A percentile compares a stretch with the other conserved stretches of the same genome.
phyloP scores from a whole-genome alignment of 2,329 filamentous ascomycete species.

The Colletotrichum australisinense region DNA sequence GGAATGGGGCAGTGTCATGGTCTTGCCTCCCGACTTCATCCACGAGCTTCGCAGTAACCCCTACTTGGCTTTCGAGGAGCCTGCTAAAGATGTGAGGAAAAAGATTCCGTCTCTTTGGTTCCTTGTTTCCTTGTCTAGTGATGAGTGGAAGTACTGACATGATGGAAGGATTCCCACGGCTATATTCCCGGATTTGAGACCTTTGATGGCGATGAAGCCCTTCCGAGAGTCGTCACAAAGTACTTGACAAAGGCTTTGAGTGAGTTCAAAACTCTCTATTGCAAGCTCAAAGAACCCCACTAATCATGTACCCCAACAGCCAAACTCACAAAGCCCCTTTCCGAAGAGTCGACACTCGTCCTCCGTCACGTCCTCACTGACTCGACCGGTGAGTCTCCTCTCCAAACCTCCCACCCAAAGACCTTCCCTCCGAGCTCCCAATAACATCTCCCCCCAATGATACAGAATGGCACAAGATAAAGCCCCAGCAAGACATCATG shows the following conservation, averaged over 20 bases:
- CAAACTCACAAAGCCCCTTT: conserved; percentile 26
- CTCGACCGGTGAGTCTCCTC: not conserved
- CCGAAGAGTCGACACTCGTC: conserved; percentile 1
- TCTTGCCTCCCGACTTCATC: conserved; percentile 9
- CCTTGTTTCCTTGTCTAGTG: rapidly evolving
- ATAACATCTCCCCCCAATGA: not conserved
- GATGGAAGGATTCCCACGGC: not conserved
- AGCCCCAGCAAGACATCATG: conserved; percentile 9
- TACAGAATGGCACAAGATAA: conserved; percentile 35
- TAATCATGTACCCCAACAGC: not conserved
- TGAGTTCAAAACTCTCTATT: not conserved
- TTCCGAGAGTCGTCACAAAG: not conserved
- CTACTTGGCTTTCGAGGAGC: not conserved
- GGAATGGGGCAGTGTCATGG: conserved; percentile 16
- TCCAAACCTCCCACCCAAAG: rapidly evolving
- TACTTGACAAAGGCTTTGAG: conserved; percentile 20
- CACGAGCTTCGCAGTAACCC: conserved; percentile 21
- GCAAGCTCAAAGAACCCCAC: not conserved
- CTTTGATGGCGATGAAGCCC: not conserved
- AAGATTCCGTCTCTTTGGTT: too few species aligned
- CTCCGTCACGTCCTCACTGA: conserved; percentile 2
- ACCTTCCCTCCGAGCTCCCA: too few species aligned
- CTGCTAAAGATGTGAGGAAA: not conserved
- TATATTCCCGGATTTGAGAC: conserved; percentile 21
- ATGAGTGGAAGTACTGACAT: not conserved